Evolutionary conservation across 1,284 basidiomycete species (phyloP), one percentile per base, ranked within the genome.

Genomic region (Phylloboletellus chloephorus): DNA sequence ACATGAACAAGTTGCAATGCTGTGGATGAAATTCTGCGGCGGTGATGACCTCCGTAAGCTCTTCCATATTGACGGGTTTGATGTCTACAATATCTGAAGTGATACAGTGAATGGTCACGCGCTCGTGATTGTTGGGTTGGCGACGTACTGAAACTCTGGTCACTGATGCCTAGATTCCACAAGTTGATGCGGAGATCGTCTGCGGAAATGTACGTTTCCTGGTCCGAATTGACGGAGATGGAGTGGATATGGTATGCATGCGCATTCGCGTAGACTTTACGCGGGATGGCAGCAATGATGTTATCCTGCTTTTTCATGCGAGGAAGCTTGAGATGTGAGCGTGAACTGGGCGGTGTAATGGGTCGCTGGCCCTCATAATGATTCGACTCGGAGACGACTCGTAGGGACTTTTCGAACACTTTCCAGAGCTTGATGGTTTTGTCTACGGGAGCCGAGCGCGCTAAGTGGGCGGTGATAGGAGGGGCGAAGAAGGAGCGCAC

Each of bases 361-460:
- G 75, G 68, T 39, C 78, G 76, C 60, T 82, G 79, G 21, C 86
- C 87, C 60, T 89, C 87, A 47, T 82, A 81, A 54, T 94, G 83
- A 65, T 98, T 98, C 63, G 95, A 97, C 72, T 98, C 93, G 16
- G 94, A 84, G 16, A 99, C 94, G 25, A 98, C 88, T 57, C 90
- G 88, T 60, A 99, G 74, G 29, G 89, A 89, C 71, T 98, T 98
- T 70, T 98, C 96, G 54, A 98, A 98, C 24, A 99, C 95, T 64
- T 99, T 98, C 96, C 96, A 99, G 43, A 98, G 80, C 66, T 99
- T 99, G 75, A 99, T 97, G 29, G 96, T 99, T 73, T 99, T 99
- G 75, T 99, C 96, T 97, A 60, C 30, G 35, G 32, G 4, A 31
- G n/a, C 33, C 31, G 35, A 38, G 13, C 23, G 33, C 33, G 34